These are phyloP conservation scores for Vitis vinifera DNA, from an alignment of 164 flowering plant genomes.

Conservation along the genomic window ASM3070453v1 NC_081818.1:1032001-1032500, in stretches of 20 bases:
- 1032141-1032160: background rate
- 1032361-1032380: constrained; percentile 32
- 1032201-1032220: background rate
- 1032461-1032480: constrained; percentile 32
- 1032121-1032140: background rate
- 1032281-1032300: constrained; percentile 17
- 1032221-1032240: background rate
- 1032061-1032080: background rate
- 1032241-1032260: constrained; percentile 39
- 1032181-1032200: background rate
- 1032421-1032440: constrained; percentile 52
- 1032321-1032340: constrained; percentile 24
- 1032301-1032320: constrained; percentile 18
- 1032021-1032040: background rate
- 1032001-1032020: no score
- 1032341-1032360: constrained; percentile 33
- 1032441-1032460: constrained; percentile 35
- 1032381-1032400: constrained; percentile 27
- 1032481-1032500: constrained; percentile 47
- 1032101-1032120: constrained; percentile 42
- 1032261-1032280: constrained; percentile 35
- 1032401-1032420: constrained; percentile 69
- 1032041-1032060: background rate
- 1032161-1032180: constrained; percentile 24
- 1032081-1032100: background rate